A percentile compares a stretch with the other conserved stretches of the same genome.
phyloP scores from a whole-genome alignment of 768 basidiomycete genomes.

The Suillus subluteus region DNA sequence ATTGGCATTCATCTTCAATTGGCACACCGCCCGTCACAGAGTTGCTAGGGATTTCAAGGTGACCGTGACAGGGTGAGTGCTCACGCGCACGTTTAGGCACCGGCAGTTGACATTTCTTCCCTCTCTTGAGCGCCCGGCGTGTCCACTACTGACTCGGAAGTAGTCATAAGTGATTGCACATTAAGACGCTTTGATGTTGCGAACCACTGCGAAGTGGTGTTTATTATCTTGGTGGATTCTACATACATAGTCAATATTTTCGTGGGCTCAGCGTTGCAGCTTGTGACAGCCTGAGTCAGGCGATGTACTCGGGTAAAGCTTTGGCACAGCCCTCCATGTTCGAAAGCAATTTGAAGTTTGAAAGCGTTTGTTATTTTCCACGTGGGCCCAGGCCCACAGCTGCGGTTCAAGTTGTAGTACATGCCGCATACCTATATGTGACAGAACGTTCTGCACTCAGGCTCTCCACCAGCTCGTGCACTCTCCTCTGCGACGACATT shows the following conservation, averaged over 20 bases:
- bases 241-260: too few species aligned
- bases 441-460: not conserved
- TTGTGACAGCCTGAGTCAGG: not conserved
- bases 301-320: too few species aligned
- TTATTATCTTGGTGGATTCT: not conserved
- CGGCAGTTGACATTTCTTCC: not conserved
- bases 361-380: not conserved
- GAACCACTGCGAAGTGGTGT: not conserved
- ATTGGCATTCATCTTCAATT: too few species aligned
- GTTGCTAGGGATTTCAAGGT: too few species aligned
- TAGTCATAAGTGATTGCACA: not conserved
- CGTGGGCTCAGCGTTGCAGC: not conserved
- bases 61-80: not conserved
- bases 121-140: not conserved
- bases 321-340: not conserved
- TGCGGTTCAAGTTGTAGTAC: not conserved
- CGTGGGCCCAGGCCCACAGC: not conserved
- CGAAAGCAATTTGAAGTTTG: not conserved
- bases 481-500: not conserved
- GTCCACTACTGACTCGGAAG: not conserved
- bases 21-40: too few species aligned
- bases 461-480: not conserved
- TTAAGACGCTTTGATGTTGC: not conserved
- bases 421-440: not conserved
- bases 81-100: not conserved